Evolutionary conservation across 2,329 filamentous ascomycete species (phyloP).

Genomic region (Nothophoma quercina): DNA sequence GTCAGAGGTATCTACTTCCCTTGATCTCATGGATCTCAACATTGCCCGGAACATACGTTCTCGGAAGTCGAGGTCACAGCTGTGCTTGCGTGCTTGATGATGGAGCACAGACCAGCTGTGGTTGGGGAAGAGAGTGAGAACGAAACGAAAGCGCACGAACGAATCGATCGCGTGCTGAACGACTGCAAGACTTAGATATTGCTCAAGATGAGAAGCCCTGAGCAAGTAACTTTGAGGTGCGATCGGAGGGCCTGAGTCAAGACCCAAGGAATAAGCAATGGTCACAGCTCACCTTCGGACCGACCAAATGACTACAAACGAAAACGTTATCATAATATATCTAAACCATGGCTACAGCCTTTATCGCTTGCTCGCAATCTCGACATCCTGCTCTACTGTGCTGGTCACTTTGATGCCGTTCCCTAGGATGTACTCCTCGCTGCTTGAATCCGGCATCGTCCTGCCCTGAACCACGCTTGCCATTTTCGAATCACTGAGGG

Average conservation of each 20-base stretch:
- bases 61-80: constrained; percentile 48
- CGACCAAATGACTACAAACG: background rate
- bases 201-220: too few relatives aligned
- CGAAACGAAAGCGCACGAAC: too few relatives aligned
- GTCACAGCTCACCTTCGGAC: background rate
- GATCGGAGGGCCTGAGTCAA: background rate
- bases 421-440: constrained; percentile 7
- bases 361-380: background rate
- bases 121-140: background rate
- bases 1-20: constrained; percentile 18
- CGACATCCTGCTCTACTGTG: background rate
- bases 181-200: too few relatives aligned
- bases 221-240: background rate
- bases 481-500: constrained; percentile 2
- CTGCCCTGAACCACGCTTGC: background rate
- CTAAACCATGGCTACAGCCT: background rate
- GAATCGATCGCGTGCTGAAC: too few relatives aligned
- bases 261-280: too few relatives aligned
- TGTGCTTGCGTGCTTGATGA: constrained; percentile 25
- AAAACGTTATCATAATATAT: background rate
- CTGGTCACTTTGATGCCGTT: constrained; percentile 5
- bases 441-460: constrained; percentile 7
- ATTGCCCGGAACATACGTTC: constrained; percentile 45
- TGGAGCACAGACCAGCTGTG: background rate
- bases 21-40: constrained; percentile 30